Evolutionary conservation across 441 rosid species (phyloP).

Genomic region (Biscutella auriculata): DNA sequence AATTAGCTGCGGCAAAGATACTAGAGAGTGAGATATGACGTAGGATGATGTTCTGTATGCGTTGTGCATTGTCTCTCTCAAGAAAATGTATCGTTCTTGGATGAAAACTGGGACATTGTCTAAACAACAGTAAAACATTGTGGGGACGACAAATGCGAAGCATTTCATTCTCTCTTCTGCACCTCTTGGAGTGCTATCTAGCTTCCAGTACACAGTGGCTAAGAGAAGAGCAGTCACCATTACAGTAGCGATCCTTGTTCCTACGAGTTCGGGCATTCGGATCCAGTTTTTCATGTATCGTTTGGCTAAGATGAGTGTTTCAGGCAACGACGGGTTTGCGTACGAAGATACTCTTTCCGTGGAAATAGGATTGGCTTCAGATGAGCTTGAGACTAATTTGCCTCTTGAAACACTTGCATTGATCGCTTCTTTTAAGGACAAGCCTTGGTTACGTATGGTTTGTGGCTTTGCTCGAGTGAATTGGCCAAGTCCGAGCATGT

Average conservation of each 20-base stretch:
- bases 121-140: conserved; percentile 19
- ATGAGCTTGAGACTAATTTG: conserved; percentile 22
- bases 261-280: conserved; percentile 31
- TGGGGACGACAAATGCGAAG: conserved; percentile 15
- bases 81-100: conserved; percentile 49
- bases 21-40: conserved; percentile 20
- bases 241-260: conserved; percentile 22
- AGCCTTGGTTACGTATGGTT: neutral
- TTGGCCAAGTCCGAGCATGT: neutral
- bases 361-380: neutral
- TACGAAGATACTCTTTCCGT: conserved; percentile 19
- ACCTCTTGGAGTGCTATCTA: conserved; percentile 20
- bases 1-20: conserved; percentile 13
- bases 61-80: conserved; percentile 25
- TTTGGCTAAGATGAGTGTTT: conserved; percentile 31
- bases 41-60: conserved; percentile 22
- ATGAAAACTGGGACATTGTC: conserved; percentile 18
- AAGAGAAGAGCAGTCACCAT: conserved; percentile 21
- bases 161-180: conserved; percentile 19
- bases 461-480: conserved; percentile 5
- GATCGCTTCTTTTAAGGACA: conserved; percentile 24
- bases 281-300: conserved; percentile 28
- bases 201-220: conserved; percentile 52
- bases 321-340: conserved; percentile 29
- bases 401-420: conserved; percentile 21